Evolutionary conservation across 2,329 filamentous ascomycete genomes (phyloP).

Genomic region (Monilinia fructicola): DNA sequence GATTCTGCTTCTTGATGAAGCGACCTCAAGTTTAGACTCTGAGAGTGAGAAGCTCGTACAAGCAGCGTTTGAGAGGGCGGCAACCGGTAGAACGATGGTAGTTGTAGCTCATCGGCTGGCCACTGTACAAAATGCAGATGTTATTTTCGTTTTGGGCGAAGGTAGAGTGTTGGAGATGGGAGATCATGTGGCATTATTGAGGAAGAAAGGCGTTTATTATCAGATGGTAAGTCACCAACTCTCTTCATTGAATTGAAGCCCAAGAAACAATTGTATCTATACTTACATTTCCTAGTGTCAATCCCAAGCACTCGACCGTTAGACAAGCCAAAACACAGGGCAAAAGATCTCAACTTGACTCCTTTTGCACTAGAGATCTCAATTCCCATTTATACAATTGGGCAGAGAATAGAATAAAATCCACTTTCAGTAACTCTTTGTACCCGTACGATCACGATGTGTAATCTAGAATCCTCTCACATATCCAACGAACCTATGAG

Average conservation of each 20-base stretch:
- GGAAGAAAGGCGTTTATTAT: slow-evolving; percentile 37
- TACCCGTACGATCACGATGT: slow-evolving; percentile 13
- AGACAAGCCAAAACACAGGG: not conserved
- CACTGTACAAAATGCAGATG: slow-evolving; percentile 68
- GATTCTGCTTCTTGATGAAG: slow-evolving; percentile 58
- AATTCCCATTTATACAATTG: not conserved
- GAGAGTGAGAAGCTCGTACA: slow-evolving; percentile 60
- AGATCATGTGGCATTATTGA: slow-evolving; percentile 34
- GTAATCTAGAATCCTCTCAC: slow-evolving; percentile 16
- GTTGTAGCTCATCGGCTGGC: slow-evolving; percentile 76
- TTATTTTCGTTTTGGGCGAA: slow-evolving; percentile 38
- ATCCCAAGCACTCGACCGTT: slow-evolving; percentile 30
- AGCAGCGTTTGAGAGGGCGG: slow-evolving; percentile 64
- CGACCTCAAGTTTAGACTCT: slow-evolving; percentile 56
- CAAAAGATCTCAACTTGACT: not conserved
- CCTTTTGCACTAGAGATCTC: not conserved
- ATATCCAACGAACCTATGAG: slow-evolving; percentile 12
- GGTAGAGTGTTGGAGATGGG: slow-evolving; percentile 37
- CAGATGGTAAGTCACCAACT: slow-evolving; percentile 34
- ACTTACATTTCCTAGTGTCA: slow-evolving; percentile 28
- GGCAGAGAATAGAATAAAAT: not conserved
- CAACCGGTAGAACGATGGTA: slow-evolving; percentile 67
- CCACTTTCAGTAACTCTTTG: not conserved
- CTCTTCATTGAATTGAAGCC: not conserved
- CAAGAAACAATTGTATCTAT: not conserved